Conservation (phyloP, 2,329 filamentous ascomycete genomes). For the Pseudogymnoascus sp. region DNA sequence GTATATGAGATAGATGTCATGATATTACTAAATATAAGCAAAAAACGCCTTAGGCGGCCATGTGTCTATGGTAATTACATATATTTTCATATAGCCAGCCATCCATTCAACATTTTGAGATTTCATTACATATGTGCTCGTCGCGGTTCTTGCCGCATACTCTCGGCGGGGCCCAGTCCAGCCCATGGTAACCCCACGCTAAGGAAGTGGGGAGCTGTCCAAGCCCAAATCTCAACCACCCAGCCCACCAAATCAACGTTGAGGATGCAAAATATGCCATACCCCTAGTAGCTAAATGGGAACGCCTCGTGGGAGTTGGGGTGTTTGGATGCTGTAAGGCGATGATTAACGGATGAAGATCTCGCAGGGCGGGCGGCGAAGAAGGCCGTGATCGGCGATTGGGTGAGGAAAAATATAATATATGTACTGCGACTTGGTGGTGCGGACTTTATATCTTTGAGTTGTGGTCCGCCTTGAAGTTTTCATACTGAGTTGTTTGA, state of each 20-base stretch:
- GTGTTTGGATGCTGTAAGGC: not conserved
- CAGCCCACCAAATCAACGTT: constrained; percentile 1
- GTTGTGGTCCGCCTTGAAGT: not conserved
- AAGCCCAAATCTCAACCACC: not conserved
- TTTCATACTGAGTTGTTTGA: not conserved
- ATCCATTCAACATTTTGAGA: not conserved
- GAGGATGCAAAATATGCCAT: not conserved
- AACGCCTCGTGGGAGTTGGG: not conserved
- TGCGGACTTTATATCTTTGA: not conserved
- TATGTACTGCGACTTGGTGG: not conserved
- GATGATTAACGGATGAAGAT: constrained; percentile 6
- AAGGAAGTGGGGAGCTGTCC: constrained; percentile 1
- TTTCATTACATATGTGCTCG: constrained; percentile 4
- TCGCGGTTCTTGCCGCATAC: not conserved
- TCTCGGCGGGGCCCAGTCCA: not conserved
- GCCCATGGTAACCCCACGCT: not conserved
- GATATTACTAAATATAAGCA: constrained; percentile 8
- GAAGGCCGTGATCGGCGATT: constrained; percentile 2
- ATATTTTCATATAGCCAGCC: not conserved
- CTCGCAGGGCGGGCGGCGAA: not conserved
- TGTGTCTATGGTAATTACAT: constrained; percentile 3
- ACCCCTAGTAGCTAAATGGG: not conserved
- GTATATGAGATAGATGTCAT: constrained; percentile 8
- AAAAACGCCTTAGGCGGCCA: not conserved
- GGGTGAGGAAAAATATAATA: not conserved